Evolutionary conservation across 2,329 filamentous ascomycete species (phyloP).

Genomic region (Tothia fuscella): DNA sequence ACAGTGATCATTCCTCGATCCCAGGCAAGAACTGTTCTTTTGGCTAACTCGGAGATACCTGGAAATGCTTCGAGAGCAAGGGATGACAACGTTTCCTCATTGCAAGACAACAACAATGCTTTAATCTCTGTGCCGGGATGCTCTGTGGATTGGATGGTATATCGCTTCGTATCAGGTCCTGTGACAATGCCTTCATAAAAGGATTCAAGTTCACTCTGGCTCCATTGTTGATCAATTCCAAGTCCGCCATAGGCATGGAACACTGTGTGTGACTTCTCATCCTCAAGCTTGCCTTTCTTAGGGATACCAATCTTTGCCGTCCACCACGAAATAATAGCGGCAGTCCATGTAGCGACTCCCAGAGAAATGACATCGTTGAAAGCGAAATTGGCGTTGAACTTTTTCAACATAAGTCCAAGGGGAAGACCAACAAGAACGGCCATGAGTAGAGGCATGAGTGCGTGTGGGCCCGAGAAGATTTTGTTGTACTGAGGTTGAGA

Average conservation of each 20-base stretch:
- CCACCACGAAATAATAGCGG: conserved; percentile 36
- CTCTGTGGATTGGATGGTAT: conserved; percentile 26
- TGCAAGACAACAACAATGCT: conserved; percentile 28
- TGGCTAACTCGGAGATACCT: conserved; percentile 21
- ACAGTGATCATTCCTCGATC: conserved; percentile 22
- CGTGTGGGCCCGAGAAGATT: conserved; percentile 39
- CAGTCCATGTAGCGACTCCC: conserved; percentile 38
- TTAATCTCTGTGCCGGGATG: conserved; percentile 35
- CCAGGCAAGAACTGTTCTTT: conserved; percentile 22
- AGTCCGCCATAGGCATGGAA: conserved; percentile 34
- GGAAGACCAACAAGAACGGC: conserved; percentile 35
- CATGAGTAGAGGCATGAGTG: conserved; percentile 35
- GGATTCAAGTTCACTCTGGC: conserved; percentile 38
- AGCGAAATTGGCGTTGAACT: conserved; percentile 22
- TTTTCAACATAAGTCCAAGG: conserved; percentile 33
- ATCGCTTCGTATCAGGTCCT: conserved; percentile 31
- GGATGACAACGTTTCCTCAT: conserved; percentile 22
- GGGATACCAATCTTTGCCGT: conserved; percentile 38
- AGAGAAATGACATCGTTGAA: conserved; percentile 39
- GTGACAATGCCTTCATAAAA: conserved; percentile 32
- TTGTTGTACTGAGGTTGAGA: conserved; percentile 23
- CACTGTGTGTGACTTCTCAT: conserved; percentile 14
- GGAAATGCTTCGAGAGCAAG: conserved; percentile 34
- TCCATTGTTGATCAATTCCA: conserved; percentile 34
- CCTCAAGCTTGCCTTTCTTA: conserved; percentile 14